Base-by-base conservation (phyloP, 2,329 filamentous ascomycete species). In the Aspergillus oerlinghausenensis region DNA sequence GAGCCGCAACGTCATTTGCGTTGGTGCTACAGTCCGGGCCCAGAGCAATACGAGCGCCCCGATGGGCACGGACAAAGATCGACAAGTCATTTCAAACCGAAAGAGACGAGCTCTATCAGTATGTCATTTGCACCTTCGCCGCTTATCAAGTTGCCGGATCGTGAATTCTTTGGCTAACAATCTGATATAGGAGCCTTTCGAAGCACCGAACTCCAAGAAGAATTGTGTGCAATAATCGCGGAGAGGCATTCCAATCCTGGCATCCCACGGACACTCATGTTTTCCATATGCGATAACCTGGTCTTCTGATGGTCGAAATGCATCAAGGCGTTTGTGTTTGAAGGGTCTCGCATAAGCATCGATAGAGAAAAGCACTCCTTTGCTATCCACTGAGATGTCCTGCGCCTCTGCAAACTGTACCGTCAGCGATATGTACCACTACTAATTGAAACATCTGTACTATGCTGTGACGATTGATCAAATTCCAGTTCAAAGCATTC, bases 41-140 rank as follows among this genome's bases (percentile, higher is more conserved):
- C 43, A 47, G 43, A 47, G 10, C 43, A 47, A 23, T 17, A 23
- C 10, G 9, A 23, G 23, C 6, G 43, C 9, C 43, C 43, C 17
- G 43, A 26, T 23, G 43, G 43, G 43, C 11, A 14, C 43, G 43
- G 43, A 47, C 8, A 26, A 47, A 23, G 40, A 11, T 43, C 43
- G 23, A 25, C 21, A 47, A 7, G 19, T 14, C 5, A 47, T 5
- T 6, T 5, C 21, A 21, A 52, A 50, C 19, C 56, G 56, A 45
- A 67, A 66, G 52, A 60, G 61, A 54, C 60, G 63, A 38, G 63
- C 66, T 48, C 52, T 54, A n/a, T 67, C 64, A 42, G 67, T 69
- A 65, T 53, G 62, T 55, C n/a, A 17, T 49, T 35, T 51, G 9
- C 4, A 5, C 50, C 11, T 28, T 49, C 21, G 4, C 19, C 51